Base-by-base conservation (phyloP, 169 alveolate species). In the Neospora caninum region DNA sequence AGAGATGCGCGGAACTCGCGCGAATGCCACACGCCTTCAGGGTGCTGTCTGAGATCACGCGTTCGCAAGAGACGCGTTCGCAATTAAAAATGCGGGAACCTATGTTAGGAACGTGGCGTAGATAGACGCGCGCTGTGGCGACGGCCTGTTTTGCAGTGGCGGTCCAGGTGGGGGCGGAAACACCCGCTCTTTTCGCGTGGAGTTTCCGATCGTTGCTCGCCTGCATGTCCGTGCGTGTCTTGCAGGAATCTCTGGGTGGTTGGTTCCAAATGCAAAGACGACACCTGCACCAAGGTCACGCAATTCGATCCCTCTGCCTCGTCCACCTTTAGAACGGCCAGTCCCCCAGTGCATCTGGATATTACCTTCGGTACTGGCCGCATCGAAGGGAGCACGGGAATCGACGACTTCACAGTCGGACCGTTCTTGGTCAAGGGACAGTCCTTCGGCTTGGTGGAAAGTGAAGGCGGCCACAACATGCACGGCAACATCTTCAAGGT, bases 281-380 rank as follows among this genome's bases (percentile, higher is more conserved):
- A 80, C 53, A 97, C 96, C 0, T 95, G 98, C 93, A 84, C 39
- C 29, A 83, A 93, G 22, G 94, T 94, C n/a, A 92, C 84, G 80
- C 91, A 92, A n/a, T 96, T 88, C 83, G 95, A 96, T 91, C 95
- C 96, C 29, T 41, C 53, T 31, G 20, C 53, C 82, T 95, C 97
- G 42, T 25, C 64, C 38, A 94, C 97, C 45, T 96, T 96, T 82
- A 67, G 91, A 82, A 84, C 88, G 25, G 91, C 92, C 27, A 53
- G 36, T 45, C 97, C 96, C n/a, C 95, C 64, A 6, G 94, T 95
- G 36, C 92, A 95, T 67, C 95, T 98, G 22, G 98, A 97, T 49
- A 97, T 98, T 31, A 96, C 95, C 86, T 98, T 98, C 91, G 99
- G 99, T 49, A 97, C 99, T 2, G 99, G 99, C 49, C 96, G 97